phyloP scores from a whole-genome alignment of 805 yeast genomes.

The Zygosaccharomyces pseudorouxii region DNA sequence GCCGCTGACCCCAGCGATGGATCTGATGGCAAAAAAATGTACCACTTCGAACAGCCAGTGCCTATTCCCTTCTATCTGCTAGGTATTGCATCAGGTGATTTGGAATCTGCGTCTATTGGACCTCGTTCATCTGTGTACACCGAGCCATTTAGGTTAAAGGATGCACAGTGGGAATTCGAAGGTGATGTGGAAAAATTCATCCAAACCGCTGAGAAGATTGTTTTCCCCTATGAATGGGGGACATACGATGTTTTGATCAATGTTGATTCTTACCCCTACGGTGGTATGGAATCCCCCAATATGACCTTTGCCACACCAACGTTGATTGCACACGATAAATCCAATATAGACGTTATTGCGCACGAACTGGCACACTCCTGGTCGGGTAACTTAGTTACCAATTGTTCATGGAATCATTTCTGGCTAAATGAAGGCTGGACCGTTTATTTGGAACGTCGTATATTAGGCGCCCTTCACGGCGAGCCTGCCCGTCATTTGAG shows the following conservation, averaged over 20 bases:
- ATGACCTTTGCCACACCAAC: constrained; percentile 91
- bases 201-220: constrained; percentile 62
- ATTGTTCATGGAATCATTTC: constrained; percentile 88
- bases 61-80: constrained; percentile 84
- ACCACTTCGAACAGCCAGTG: constrained; percentile 61
- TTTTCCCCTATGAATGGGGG: constrained; percentile 80
- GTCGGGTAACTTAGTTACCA: constrained; percentile 88
- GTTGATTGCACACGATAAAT: constrained; percentile 74
- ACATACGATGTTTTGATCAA: constrained; percentile 75
- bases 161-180: constrained; percentile 75
- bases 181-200: constrained; percentile 78
- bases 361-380: constrained; percentile 92
- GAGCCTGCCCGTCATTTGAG: constrained; percentile 72
- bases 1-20: constrained; percentile 8
- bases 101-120: constrained; percentile 63
- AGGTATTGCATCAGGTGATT: constrained; percentile 81
- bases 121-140: constrained; percentile 82
- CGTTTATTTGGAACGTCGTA: constrained; percentile 82
- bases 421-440: constrained; percentile 98
- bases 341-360: constrained; percentile 84
- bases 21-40: constrained; percentile 28
- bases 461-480: constrained; percentile 72
- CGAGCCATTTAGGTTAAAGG: constrained; percentile 63
- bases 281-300: constrained; percentile 95
- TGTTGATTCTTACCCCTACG: constrained; percentile 77